These are phyloP conservation scores for Phlebiopsis gigantea DNA, from an alignment of 768 basidiomycete species.

Conservation along the genomic window DNA sequence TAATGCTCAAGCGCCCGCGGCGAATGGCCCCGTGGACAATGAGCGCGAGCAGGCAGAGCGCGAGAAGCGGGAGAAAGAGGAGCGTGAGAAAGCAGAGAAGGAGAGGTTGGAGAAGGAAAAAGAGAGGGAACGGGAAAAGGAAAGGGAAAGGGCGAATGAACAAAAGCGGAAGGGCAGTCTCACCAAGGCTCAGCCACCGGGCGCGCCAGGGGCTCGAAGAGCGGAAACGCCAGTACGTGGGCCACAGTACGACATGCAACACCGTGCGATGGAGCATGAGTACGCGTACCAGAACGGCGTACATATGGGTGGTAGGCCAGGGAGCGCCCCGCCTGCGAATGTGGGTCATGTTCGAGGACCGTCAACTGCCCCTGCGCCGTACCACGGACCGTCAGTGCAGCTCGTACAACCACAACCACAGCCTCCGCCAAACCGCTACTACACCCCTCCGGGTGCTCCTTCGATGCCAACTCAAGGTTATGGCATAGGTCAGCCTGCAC, in stretches of 20 bases:
- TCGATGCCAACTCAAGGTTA: conserved; percentile 25
- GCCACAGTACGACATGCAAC: conserved; percentile 93
- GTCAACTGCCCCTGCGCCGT: conserved; percentile 14
- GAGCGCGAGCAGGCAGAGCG: conserved; percentile 30
- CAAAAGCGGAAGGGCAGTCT: conserved; percentile 51
- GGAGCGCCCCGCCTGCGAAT: conserved; percentile 4
- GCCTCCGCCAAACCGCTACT: conserved; percentile 24
- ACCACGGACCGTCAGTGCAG: conserved; percentile 13
- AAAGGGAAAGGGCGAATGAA: conserved; percentile 4
- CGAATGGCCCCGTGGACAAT: conserved; percentile 25
- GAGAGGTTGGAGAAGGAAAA: conserved; percentile 23
- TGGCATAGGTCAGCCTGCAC: conserved; percentile 18
- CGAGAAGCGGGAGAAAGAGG: conserved; percentile 36
- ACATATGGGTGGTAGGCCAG: conserved; percentile 4
- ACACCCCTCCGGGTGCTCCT: conserved; percentile 35
- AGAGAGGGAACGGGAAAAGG: conserved; percentile 10
- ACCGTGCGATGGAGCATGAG: conserved; percentile 89
- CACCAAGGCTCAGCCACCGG: conserved; percentile 55
- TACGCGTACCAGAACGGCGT: conserved; percentile 35
- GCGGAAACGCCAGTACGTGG: conserved; percentile 86
- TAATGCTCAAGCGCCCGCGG: conserved; percentile 16
- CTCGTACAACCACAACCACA: conserved; percentile 29
- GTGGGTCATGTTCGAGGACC: conserved; percentile 4
- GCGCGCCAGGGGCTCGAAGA: conserved; percentile 48
- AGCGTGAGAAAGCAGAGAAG: conserved; percentile 30